These are phyloP conservation scores for Erysimum cheiranthoides DNA, from an alignment of 345 rosid genomes.

Conservation along the genomic window DNA sequence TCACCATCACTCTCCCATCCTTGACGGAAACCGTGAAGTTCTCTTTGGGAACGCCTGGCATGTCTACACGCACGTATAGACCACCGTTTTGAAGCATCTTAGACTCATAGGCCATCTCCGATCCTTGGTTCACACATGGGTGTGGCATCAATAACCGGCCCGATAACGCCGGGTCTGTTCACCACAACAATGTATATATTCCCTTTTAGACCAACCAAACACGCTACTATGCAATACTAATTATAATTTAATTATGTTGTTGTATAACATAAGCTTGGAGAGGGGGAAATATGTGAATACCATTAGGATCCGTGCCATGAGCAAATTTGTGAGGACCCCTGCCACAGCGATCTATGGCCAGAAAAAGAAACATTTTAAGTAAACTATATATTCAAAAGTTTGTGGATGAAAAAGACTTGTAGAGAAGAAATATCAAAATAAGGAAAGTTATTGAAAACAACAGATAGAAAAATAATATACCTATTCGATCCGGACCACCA, in stretches of 20 bases:
- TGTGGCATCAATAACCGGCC: slow-evolving; percentile 28
- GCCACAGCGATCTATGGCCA: neutral
- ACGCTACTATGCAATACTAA: neutral
- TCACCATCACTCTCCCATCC: slow-evolving; percentile 19
- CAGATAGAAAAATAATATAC: neutral
- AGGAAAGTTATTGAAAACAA: neutral
- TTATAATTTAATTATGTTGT: no score
- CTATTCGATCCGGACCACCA: neutral
- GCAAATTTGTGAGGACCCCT: neutral
- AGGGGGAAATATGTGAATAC: neutral
- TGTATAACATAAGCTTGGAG: no score
- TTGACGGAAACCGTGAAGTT: slow-evolving; percentile 17
- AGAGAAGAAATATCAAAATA: neutral
- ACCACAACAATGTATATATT: neutral
- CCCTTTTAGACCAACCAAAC: neutral
- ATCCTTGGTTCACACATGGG: slow-evolving; percentile 31
- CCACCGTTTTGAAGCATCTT: slow-evolving; percentile 35
- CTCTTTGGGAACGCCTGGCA: slow-evolving; percentile 40
- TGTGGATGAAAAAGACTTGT: neutral
- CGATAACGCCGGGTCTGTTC: slow-evolving; percentile 20
- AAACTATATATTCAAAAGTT: neutral
- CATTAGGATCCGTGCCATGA: neutral
- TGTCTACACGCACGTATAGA: slow-evolving; percentile 35
- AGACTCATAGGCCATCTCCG: slow-evolving; percentile 35
- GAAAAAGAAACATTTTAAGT: no score